Percentiles rank a stretch among this genome's conserved stretches.
These are phyloP conservation scores for Lipomyces yamanashiensis DNA, from an alignment of 805 yeast species.

Conservation along the genomic window DNA sequence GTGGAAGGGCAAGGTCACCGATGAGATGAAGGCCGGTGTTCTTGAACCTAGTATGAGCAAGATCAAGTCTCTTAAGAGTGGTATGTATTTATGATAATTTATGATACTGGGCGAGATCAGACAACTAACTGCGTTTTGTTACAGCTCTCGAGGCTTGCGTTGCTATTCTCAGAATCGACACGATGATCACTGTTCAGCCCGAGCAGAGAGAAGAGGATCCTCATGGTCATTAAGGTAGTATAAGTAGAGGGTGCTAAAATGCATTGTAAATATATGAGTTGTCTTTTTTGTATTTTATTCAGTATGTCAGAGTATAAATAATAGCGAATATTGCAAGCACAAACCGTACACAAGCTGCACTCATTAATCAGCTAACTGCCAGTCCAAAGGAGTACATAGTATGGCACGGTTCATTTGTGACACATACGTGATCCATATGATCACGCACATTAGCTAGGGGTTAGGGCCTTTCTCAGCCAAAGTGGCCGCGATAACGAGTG, in stretches of 20 bases:
- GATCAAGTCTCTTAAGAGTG: slow-evolving; percentile 84
- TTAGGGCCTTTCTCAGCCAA: not conserved
- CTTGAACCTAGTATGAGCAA: slow-evolving; percentile 95
- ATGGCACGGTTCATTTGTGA: no score
- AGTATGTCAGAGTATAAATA: not conserved
- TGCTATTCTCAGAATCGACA: slow-evolving; percentile 95
- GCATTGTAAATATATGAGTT: slow-evolving; percentile 8
- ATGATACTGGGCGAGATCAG: not conserved
- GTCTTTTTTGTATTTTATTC: not conserved
- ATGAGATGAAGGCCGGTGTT: slow-evolving; percentile 82
- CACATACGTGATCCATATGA: not conserved
- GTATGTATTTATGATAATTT: not conserved
- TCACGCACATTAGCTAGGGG: not conserved
- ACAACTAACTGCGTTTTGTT: not conserved
- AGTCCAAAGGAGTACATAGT: no score
- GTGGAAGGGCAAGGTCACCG: slow-evolving; percentile 87
- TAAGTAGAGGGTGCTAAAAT: not conserved
- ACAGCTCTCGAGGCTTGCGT: slow-evolving; percentile 94
- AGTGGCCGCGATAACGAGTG: slow-evolving; percentile 11
- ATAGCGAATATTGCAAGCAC: no score
- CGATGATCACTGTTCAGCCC: slow-evolving; percentile 97
- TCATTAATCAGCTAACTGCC: not conserved
- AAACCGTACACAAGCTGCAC: no score
- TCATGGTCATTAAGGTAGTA: slow-evolving; percentile 56
- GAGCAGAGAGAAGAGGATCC: slow-evolving; percentile 73